phyloP scores from a whole-genome alignment of 495 filamentous ascomycete species.

The Mycothermus thermophilus region DNA sequence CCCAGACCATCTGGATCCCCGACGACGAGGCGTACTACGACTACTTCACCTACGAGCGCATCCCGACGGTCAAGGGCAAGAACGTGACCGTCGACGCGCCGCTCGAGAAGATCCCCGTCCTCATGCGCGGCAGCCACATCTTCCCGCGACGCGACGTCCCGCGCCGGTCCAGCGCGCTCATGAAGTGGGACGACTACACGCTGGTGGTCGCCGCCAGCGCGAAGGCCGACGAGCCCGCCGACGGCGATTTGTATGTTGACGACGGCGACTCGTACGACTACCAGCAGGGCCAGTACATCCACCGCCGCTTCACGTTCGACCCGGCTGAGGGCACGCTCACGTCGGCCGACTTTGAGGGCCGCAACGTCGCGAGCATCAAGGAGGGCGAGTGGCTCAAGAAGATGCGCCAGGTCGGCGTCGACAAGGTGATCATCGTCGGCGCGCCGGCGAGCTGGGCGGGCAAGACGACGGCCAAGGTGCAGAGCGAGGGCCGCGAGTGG shows the following conservation, averaged over 20 bases:
- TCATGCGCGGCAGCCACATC: constrained; percentile 88
- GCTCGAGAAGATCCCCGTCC: constrained; percentile 67
- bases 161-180: constrained; percentile 68
- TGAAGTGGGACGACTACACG: constrained; percentile 91
- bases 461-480: constrained; percentile 53
- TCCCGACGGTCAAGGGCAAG: constrained; percentile 52
- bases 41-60: constrained; percentile 72
- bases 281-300: constrained; percentile 69
- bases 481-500: constrained; percentile 51
- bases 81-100: constrained; percentile 56
- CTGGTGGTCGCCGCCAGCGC: constrained; percentile 65
- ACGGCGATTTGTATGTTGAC: constrained; percentile 77
- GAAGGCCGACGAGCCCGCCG: constrained; percentile 50
- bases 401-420: constrained; percentile 64
- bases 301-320: constrained; percentile 55
- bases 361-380: constrained; percentile 43
- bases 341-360: constrained; percentile 36
- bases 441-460: constrained; percentile 51
- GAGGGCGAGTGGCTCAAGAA: constrained; percentile 59
- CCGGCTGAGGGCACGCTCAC: constrained; percentile 34
- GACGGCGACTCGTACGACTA: constrained; percentile 90
- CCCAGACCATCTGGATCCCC: constrained; percentile 71
- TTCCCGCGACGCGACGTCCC: constrained; percentile 81
- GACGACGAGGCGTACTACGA: constrained; percentile 84
- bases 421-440: constrained; percentile 70